Percentiles rank a stretch among this genome's conserved stretches.
Conservation (phyloP, 192 early-diverging fungal species). For the Coemansia reversa region DNA sequence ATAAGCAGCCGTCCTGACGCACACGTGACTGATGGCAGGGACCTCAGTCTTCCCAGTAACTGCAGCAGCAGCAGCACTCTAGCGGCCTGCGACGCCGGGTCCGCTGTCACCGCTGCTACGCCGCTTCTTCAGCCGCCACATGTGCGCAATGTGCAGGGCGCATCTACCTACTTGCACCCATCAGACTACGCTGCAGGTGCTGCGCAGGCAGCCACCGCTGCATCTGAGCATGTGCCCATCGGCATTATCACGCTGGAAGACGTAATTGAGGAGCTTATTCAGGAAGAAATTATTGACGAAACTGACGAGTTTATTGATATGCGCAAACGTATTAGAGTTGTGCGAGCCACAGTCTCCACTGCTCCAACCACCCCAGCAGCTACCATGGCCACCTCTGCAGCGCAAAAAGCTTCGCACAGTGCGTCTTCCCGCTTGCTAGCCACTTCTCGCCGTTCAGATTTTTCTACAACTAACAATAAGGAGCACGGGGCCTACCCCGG, state of each 20-base stretch:
- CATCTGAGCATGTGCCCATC: slow-evolving; percentile 48
- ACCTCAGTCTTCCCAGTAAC: not conserved
- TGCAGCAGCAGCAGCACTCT: slow-evolving; percentile 7
- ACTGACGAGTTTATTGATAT: slow-evolving; percentile 68
- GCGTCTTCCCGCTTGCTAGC: too few species aligned
- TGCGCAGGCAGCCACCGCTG: not conserved
- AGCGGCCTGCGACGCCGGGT: not conserved
- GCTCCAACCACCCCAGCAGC: not conserved
- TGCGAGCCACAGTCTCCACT: slow-evolving; percentile 19
- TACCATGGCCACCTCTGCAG: not conserved
- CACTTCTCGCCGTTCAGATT: too few species aligned
- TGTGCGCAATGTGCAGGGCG: not conserved
- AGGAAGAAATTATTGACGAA: slow-evolving; percentile 82
- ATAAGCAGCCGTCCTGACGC: slow-evolving; percentile 1
- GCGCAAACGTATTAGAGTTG: slow-evolving; percentile 48
- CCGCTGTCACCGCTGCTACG: not conserved
- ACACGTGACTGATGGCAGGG: not conserved
- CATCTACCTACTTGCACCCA: too few species aligned
- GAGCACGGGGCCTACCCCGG: too few species aligned
- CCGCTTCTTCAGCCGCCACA: slow-evolving; percentile 7
- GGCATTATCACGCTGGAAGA: slow-evolving; percentile 81
- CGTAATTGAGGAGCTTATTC: slow-evolving; percentile 81
- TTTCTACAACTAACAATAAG: too few species aligned
- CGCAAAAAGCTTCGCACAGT: not conserved
- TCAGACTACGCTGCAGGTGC: not conserved